phyloP scores from a whole-genome alignment of 768 basidiomycete genomes.

The Ramaria sp. region DNA sequence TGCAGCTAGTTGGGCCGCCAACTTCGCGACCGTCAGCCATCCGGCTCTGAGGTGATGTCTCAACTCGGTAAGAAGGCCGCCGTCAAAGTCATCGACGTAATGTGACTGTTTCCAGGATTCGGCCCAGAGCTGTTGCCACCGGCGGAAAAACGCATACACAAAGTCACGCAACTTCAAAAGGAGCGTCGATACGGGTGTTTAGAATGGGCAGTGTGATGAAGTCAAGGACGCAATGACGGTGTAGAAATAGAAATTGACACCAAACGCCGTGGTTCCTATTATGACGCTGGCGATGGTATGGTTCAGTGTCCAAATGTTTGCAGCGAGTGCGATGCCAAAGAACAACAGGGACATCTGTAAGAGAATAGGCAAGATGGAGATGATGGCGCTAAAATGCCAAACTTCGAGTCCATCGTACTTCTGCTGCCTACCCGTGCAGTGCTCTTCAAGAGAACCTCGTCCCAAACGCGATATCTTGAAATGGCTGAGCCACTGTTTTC shows the following conservation, averaged over 20 bases:
- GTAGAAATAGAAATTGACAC: conserved; percentile 9
- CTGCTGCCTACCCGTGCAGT: conserved; percentile 11
- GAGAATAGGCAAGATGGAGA: conserved; percentile 13
- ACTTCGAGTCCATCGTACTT: conserved; percentile 14
- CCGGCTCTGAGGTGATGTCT: no score
- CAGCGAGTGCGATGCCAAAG: conserved; percentile 13
- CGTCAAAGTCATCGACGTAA: no score
- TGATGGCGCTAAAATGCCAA: conserved; percentile 13
- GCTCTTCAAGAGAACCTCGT: conserved; percentile 11
- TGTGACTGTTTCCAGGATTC: no score
- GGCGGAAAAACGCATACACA: no score
- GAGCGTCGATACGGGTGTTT: conserved; percentile 11
- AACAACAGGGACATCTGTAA: conserved; percentile 17
- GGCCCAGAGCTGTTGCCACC: no score
- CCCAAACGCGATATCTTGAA: not conserved
- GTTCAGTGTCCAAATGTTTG: conserved; percentile 13
- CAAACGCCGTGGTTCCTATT: conserved; percentile 3
- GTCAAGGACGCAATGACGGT: conserved; percentile 11
- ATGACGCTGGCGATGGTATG: conserved; percentile 11
- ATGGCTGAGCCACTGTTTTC: conserved; percentile 13
- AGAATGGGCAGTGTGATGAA: conserved; percentile 13
- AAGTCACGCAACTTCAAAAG: not conserved
- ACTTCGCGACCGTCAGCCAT: no score
- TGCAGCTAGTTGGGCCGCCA: no score
- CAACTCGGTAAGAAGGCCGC: no score